Percentiles rank a stretch among this genome's conserved stretches.
Evolutionary conservation across 108 stramenopile genomes (phyloP).

Genomic region (Cylindrotheca closterium): DNA sequence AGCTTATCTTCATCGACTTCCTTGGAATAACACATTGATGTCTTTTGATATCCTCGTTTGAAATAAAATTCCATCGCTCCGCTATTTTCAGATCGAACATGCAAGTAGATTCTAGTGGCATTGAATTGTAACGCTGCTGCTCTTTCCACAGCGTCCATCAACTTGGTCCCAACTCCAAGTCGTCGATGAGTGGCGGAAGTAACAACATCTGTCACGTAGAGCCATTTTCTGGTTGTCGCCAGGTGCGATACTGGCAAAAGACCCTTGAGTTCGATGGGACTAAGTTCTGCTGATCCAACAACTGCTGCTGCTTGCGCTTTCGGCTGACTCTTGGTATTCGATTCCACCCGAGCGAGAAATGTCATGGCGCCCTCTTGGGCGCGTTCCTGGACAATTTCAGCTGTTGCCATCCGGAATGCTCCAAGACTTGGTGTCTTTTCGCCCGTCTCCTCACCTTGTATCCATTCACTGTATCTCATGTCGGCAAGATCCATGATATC

Average conservation of each 20-base stretch:
- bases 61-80: slow-evolving; percentile 48
- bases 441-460: neutral
- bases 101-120: slow-evolving; percentile 25
- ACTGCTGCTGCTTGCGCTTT: neutral
- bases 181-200: slow-evolving; percentile 42
- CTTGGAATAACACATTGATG: neutral
- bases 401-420: slow-evolving; percentile 56
- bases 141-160: slow-evolving; percentile 50
- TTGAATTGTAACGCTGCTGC: slow-evolving; percentile 7
- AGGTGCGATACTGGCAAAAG: neutral
- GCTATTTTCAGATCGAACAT: slow-evolving; percentile 46
- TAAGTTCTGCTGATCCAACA: slow-evolving; percentile 65
- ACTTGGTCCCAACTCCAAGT: slow-evolving; percentile 45
- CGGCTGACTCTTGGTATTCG: no score
- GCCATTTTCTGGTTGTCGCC: neutral
- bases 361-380: slow-evolving; percentile 30
- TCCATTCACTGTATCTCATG: slow-evolving; percentile 59
- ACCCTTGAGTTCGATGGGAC: slow-evolving; percentile 49
- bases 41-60: slow-evolving; percentile 32
- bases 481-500: slow-evolving; percentile 53
- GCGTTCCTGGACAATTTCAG: slow-evolving; percentile 45
- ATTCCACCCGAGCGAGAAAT: slow-evolving; percentile 37
- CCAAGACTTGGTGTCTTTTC: neutral
- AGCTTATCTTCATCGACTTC: slow-evolving; percentile 5
- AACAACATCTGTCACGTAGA: slow-evolving; percentile 69